Percentiles rank a stretch among this genome's conserved stretches.
phyloP scores from a whole-genome alignment of 2,329 filamentous ascomycete species.

The Pseudocercospora fuligena region DNA sequence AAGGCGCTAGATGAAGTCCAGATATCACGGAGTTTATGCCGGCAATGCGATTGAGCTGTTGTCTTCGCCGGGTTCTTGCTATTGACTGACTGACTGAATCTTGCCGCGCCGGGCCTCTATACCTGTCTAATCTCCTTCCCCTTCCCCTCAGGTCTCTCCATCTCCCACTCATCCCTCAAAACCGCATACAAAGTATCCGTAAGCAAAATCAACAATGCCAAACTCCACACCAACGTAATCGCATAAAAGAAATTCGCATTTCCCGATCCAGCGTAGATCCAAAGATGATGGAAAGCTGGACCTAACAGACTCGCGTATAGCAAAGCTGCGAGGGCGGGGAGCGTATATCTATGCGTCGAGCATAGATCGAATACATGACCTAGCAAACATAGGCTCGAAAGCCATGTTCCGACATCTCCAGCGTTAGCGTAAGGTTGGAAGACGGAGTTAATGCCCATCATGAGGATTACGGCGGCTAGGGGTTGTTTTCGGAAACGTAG shows the following conservation, averaged over 20 bases:
- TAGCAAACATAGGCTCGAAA: slow-evolving; percentile 82
- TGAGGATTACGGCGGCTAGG: slow-evolving; percentile 79
- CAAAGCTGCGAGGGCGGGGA: slow-evolving; percentile 79
- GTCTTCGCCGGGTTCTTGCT: no score
- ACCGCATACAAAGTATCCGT: slow-evolving; percentile 88
- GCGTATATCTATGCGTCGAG: slow-evolving; percentile 72
- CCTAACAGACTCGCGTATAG: slow-evolving; percentile 88
- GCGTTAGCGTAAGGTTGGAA: slow-evolving; percentile 98
- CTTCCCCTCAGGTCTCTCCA: slow-evolving; percentile 84
- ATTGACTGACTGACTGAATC: no score
- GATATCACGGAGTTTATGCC: neutral
- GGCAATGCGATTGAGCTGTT: neutral
- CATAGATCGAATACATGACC: slow-evolving; percentile 92
- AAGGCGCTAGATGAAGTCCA: neutral
- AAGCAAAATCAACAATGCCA: slow-evolving; percentile 84
- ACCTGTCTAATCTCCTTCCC: slow-evolving; percentile 89
- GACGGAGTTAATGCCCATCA: slow-evolving; percentile 87
- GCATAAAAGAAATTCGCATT: slow-evolving; percentile 99
- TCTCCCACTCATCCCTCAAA: slow-evolving; percentile 90
- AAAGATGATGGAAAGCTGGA: slow-evolving; percentile 93
- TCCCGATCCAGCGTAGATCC: slow-evolving; percentile 96
- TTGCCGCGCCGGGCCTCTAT: neutral
- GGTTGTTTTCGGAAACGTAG: slow-evolving; percentile 84
- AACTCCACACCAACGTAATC: slow-evolving; percentile 96
- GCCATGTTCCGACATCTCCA: slow-evolving; percentile 83